phyloP scores from a whole-genome alignment of 2,329 filamentous ascomycete genomes.

The Colletotrichum sansevieriae region DNA sequence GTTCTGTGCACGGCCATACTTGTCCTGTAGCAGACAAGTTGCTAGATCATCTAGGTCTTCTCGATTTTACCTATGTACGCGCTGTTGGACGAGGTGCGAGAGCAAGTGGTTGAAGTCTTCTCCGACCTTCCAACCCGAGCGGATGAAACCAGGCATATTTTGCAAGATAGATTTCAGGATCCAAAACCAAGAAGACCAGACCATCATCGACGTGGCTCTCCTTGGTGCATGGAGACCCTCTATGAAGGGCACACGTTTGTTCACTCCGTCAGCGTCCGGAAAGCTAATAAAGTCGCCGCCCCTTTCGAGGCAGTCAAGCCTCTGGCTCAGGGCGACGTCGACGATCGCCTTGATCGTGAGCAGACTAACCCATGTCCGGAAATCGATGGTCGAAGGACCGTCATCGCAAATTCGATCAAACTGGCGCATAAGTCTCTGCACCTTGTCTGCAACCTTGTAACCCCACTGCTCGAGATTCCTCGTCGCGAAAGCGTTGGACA shows the following conservation, averaged over 20 bases:
- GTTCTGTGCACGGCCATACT: slow-evolving; percentile 56
- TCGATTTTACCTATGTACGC: too few species aligned
- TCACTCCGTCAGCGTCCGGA: slow-evolving; percentile 37
- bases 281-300: slow-evolving; percentile 62
- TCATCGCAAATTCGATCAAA: background rate
- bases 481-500: slow-evolving; percentile 64
- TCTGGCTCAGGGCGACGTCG: slow-evolving; percentile 65
- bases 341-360: slow-evolving; percentile 70
- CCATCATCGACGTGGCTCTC: slow-evolving; percentile 1
- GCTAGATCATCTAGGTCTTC: too few species aligned
- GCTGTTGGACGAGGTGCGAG: too few species aligned
- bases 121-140: too few species aligned
- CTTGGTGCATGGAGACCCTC: background rate
- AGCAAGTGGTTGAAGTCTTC: too few species aligned
- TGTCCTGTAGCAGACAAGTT: too few species aligned
- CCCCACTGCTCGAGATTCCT: slow-evolving; percentile 68
- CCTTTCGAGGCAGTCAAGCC: slow-evolving; percentile 63
- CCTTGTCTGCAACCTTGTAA: slow-evolving; percentile 66
- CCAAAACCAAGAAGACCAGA: background rate
- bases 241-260: background rate
- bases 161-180: too few species aligned
- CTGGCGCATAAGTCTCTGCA: slow-evolving; percentile 57
- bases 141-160: too few species aligned
- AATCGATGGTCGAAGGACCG: slow-evolving; percentile 39
- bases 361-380: slow-evolving; percentile 65